phyloP scores from a whole-genome alignment of 1,284 basidiomycete species.

The Puccinia triticina region DNA sequence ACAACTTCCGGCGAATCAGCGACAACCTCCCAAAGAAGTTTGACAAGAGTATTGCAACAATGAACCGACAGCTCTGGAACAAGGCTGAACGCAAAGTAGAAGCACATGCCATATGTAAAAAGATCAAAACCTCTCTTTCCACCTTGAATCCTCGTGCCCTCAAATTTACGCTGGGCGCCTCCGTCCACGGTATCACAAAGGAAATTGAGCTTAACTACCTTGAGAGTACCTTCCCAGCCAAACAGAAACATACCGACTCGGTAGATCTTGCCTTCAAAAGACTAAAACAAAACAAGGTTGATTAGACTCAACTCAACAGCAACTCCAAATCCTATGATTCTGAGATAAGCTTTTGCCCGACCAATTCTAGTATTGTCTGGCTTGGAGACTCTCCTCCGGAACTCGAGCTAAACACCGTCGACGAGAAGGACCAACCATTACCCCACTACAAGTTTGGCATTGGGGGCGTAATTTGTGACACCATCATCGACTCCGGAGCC shows the following conservation, averaged over 20 bases:
- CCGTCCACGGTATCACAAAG: background rate
- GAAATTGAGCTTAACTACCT: background rate
- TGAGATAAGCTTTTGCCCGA: too few relatives aligned
- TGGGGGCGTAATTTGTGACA: background rate
- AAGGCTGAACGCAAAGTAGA: too few relatives aligned
- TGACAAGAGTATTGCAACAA: too few relatives aligned
- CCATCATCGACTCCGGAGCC: conserved; percentile 13
- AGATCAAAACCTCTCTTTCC: background rate
- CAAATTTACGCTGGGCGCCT: background rate
- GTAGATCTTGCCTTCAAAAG: too few relatives aligned
- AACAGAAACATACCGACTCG: too few relatives aligned
- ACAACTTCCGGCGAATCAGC: too few relatives aligned
- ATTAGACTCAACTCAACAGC: too few relatives aligned
- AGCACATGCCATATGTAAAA: background rate
- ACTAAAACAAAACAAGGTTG: too few relatives aligned
- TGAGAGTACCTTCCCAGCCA: background rate
- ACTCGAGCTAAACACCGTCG: background rate
- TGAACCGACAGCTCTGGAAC: too few relatives aligned
- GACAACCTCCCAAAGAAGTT: too few relatives aligned
- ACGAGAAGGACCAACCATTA: background rate
- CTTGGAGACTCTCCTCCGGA: background rate
- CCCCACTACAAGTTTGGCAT: background rate
- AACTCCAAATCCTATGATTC: too few relatives aligned
- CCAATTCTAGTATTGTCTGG: background rate
- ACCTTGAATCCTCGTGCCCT: background rate